Evolutionary conservation across 495 filamentous ascomycete species (phyloP), one percentile per base, ranked within the genome.

Genomic region (Thozetella sp.): DNA sequence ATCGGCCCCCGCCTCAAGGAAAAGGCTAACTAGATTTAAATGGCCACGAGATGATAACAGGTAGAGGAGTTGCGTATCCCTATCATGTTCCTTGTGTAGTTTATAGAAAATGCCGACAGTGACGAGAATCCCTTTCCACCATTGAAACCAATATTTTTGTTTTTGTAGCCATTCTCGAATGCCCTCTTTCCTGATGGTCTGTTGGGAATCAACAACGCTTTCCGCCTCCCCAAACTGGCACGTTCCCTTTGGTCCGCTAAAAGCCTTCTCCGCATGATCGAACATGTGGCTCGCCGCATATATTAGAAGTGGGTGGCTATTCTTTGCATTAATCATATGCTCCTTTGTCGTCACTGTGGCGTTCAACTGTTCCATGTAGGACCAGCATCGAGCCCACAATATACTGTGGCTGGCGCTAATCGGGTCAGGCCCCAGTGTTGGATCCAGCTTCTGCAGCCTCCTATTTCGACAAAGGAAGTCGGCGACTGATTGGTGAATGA

Each of bases 401-500:
- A 51, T 48, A 2, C 43, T 59, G 25, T 65, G 63, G 24, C 37
- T 51, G 4, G 20, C 26, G 15, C 40, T 43, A 30, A 58, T 22
- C 12, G 51, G 23, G 22, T 59, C 30, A 13, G 50, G 51, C 50
- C 15, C 11, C 17, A 65, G 59, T 1, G 46, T 25, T 3, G 59
- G 54, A 54, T 65, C 63, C 24, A 65, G 3, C 26, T 10, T 58
- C 23, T 52, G 54, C 13, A 65, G 59, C 20, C 55, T 54, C 1
- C 46, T 45, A 2, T 59, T 57, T 51, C 55, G 40, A 34, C 22
- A 34, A n/a, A 67, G 58, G 45, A 67, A 67, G 13, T 64, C 54
- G 11, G 51, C 55, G 43, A 67, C 62, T 17, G 62, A 67, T 20
- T 51, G 13, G 25, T 67, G 64, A 23, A 67, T 67, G 11, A 67